Evolutionary conservation across 2,329 filamentous ascomycete species (phyloP), one percentile per base, ranked within the genome.

Genomic region (Phaeosphaeria sp.): DNA sequence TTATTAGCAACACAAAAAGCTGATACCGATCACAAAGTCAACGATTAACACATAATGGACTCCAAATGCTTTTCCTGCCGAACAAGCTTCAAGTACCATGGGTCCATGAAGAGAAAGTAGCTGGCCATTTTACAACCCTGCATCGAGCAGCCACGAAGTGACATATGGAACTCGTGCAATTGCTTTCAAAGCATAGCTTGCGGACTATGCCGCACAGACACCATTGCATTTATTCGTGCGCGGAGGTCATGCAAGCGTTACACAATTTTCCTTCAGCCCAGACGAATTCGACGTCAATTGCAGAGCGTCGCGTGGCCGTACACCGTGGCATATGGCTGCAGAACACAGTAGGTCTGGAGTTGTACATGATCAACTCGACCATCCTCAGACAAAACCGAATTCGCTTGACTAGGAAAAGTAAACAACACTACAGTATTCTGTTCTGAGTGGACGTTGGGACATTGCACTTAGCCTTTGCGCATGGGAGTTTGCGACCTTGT

Each of bases 401-500:
- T 36, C 6, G 3, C 6, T 3, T 15, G 30, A 36, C 13, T 36
- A 6, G 7, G 6, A 3, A 7, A 11, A 11, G 3, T 3, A 13
- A 7, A 36, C 30, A 13, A 3, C 13, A 7, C 13, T 36, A 36
- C 30, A 36, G 3, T 36, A 36, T 11, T 11, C 30, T 36, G 30
- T 11, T 36, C 13, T 36, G 30, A 3, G 13, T 36, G 30, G 30
- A 13, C 30, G 13, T 11, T 36, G 30, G 30, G 30, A 15, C 13
- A 36, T 13, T 13, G 30, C 30, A 36, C 9, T 7, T 3, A 36
- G 6, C 7, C 13, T 36, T 3, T 46, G 15, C 5, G n/a, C 6
- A 23, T 41, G 30, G 43, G 6, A 9, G 47, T 18, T 9, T 50
- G 48, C 20, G 50, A 56, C 9, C 42, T 57, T 10, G 25, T 58